Evolutionary conservation across 1,284 basidiomycete species (phyloP).

Genomic region (Rugosomyces carneus): DNA sequence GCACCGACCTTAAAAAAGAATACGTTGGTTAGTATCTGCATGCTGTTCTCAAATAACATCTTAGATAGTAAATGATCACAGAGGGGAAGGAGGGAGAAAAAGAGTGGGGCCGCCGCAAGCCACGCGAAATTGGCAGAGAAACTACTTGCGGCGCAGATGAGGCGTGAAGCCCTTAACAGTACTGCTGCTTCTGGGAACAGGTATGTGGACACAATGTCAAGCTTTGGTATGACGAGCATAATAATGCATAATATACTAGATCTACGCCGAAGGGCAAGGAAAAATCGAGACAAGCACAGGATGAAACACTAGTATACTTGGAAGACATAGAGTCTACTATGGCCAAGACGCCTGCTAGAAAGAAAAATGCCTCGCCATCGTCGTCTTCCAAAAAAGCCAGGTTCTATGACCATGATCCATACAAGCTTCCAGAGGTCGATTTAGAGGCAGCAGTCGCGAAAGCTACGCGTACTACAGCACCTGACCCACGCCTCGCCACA

Average conservation of each 20-base stretch:
- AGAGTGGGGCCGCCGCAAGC: slow-evolving; percentile 79
- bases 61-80: slow-evolving; percentile 25
- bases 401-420: slow-evolving; percentile 79
- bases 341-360: slow-evolving; percentile 45
- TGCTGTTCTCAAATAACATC: neutral
- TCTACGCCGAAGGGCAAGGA: slow-evolving; percentile 31
- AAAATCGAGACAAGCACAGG: slow-evolving; percentile 36
- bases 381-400: slow-evolving; percentile 53
- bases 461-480: slow-evolving; percentile 49
- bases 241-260: too few species aligned
- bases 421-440: slow-evolving; percentile 72
- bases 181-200: slow-evolving; percentile 30
- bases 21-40: slow-evolving; percentile 64
- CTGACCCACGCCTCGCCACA: slow-evolving; percentile 89
- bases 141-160: slow-evolving; percentile 89
- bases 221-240: neutral
- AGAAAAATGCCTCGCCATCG: slow-evolving; percentile 25
- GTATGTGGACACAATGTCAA: neutral
- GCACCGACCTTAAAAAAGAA: slow-evolving; percentile 83
- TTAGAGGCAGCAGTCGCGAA: slow-evolving; percentile 55
- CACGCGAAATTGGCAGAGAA: slow-evolving; percentile 86
- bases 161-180: slow-evolving; percentile 83
- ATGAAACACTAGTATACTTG: slow-evolving; percentile 75
- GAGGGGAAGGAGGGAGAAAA: slow-evolving; percentile 84
- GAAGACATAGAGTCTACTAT: slow-evolving; percentile 74